Percentiles rank a stretch among this genome's conserved stretches.
Conservation (phyloP, 129 eudicot species). For the Chrysanthemum lavandulifolium region DNA sequence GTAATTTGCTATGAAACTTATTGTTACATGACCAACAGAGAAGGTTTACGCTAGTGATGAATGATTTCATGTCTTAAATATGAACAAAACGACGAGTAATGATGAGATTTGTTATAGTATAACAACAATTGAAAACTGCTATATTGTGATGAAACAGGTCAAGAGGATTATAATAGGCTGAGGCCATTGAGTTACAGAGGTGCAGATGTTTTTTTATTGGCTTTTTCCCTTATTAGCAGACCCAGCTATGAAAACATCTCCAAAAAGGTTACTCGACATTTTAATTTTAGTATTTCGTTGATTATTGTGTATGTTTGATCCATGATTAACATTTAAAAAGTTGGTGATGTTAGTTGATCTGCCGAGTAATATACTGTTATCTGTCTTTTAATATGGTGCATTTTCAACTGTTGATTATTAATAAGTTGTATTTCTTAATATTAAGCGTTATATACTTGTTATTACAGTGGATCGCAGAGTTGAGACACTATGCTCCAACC, state of each 20-base stretch:
- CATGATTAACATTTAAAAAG: too few relatives aligned
- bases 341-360: too few relatives aligned
- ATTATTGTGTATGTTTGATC: not conserved
- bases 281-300: not conserved
- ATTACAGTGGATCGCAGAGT: constrained; percentile 68
- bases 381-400: not conserved
- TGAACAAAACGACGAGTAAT: too few relatives aligned
- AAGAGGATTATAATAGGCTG: constrained; percentile 84
- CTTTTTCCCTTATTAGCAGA: constrained; percentile 76
- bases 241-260: constrained; percentile 85
- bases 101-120: too few relatives aligned
- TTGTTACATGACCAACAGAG: too few relatives aligned
- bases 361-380: too few relatives aligned
- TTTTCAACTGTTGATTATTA: not conserved
- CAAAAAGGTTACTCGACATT: constrained; percentile 56
- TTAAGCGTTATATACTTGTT: not conserved
- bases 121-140: not conserved
- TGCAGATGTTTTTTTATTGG: constrained; percentile 76
- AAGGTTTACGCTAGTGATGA: too few relatives aligned
- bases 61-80: too few relatives aligned
- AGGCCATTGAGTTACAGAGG: constrained; percentile 92
- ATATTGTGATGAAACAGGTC: constrained; percentile 43
- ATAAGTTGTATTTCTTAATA: not conserved
- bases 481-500: constrained; percentile 71
- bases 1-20: too few relatives aligned